Base-by-base conservation (phyloP, 257 asterid genomes). In the Nicotiana knightiana region DNA sequence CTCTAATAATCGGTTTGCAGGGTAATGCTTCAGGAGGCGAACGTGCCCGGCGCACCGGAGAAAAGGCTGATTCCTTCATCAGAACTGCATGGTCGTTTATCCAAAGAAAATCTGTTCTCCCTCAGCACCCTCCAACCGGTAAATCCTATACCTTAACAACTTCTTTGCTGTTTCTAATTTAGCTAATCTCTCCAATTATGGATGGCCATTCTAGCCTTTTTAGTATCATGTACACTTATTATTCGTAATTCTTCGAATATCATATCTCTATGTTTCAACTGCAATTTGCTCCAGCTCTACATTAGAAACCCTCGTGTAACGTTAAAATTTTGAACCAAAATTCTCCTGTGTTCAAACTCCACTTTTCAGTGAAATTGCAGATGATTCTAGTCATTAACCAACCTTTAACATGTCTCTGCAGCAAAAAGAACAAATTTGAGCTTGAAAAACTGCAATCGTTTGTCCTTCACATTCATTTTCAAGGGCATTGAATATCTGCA, bases 21-120 rank as follows among this genome's bases (percentile, higher is more conserved):
- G 99, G 99, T 82, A 96, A 92, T 89, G 98, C 99, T 80, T 92
- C 97, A 3, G 99, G 98, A 75, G 99, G 99, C 70, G 97, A 93
- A 71, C 94, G 97, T 83, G 99, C 99, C 39, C 90, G 93, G 70
- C 55, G 75, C 83, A 87, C 91, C 24, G 98, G 97, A 82, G 84
- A 85, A 85, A 92, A 85, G 84, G 97, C 97, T 54, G 89, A 94
- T 86, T 87, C 90, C 58, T 26, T 90, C 68, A 88, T 96, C 9
- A 90, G 84, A 84, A 85, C 77, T 48, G 97, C 99, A 16, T 93
- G 96, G 97, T 87, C 84, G 7, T 88, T 90, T 87, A 88, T 94
- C 87, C 81, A 81, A 48, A 85, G 92, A 82, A 90, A 92, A 76
- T 89, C 93, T 82, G 97, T 89, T 82, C 97, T 94, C 76, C 97